Evolutionary conservation across 352 stramenopile species (phyloP), one percentile per base, ranked within the genome.

Genomic region (Phytophthora pseudosyringae): DNA sequence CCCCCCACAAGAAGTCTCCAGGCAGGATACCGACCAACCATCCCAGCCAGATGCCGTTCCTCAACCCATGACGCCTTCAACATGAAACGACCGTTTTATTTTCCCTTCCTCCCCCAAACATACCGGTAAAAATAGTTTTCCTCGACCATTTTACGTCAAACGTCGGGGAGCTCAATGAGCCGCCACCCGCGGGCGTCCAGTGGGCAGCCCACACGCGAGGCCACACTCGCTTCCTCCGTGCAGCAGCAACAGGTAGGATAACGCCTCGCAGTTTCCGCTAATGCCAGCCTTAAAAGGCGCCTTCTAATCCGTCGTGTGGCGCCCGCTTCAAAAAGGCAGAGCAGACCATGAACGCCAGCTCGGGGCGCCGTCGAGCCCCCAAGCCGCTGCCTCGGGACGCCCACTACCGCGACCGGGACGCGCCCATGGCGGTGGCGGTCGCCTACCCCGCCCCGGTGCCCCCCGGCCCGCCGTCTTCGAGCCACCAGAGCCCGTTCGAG

Each of bases 401-500:
- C 13, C 50, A 33, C 3, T 71, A 62, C 33, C 44, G 25, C 3
- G 21, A 65, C 25, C 36, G 26, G n/a, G 16, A 66, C 11, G 48
- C 64, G 1, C 59, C 59, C 11, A 8, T 76, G 44, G 69, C 69
- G 0, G 59, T 76, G 9, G 64, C 69, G 6, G 64, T 76, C 8
- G 64, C 54, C 7, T 70, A 69, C 28, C 48, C 66, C 6, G 62
- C 48, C 10, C 61, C 44, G 9, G 38, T 64, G 2, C 32, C 58
- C 13, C 39, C 52, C 13, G 49, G n/a, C 2, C 28, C 53, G 2
- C 8, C 44, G 3, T 29, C 53, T 1, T 44, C 64, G 3, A 47
- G 8, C 41, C 46, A 61, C 13, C 54, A 69, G 40, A 91, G 79
- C 44, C 81, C 85, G 5, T 94, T 94, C 58, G 86, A 94, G 57